A percentile compares a stretch with the other conserved stretches of the same genome.
phyloP scores from a whole-genome alignment of 768 basidiomycete species.

The Neoboletus magnificus region DNA sequence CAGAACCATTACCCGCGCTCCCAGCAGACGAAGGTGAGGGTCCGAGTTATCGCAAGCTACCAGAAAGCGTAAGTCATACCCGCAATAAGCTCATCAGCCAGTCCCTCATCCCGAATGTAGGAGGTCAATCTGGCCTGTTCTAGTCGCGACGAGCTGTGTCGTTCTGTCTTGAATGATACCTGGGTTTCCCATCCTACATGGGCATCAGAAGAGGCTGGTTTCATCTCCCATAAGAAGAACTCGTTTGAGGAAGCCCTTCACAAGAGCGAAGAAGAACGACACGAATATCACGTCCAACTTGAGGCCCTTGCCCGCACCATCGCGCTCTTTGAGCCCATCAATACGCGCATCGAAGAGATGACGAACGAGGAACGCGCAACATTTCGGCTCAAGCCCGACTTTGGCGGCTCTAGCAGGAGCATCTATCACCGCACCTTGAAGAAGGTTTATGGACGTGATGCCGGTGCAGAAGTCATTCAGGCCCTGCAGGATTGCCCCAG shows the following conservation, averaged over 20 bases:
- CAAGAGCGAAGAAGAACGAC: slow-evolving; percentile 96
- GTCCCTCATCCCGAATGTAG: slow-evolving; percentile 38
- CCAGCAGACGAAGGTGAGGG: slow-evolving; percentile 85
- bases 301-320: slow-evolving; percentile 91
- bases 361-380: slow-evolving; percentile 74
- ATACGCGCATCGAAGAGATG: slow-evolving; percentile 84
- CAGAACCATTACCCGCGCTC: slow-evolving; percentile 72
- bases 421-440: slow-evolving; percentile 93
- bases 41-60: slow-evolving; percentile 89
- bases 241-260: slow-evolving; percentile 93
- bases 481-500: slow-evolving; percentile 91
- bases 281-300: slow-evolving; percentile 95
- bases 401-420: slow-evolving; percentile 83
- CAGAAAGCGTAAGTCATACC: slow-evolving; percentile 68
- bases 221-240: slow-evolving; percentile 95
- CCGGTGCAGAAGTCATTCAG: slow-evolving; percentile 69
- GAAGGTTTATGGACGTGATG: slow-evolving; percentile 87
- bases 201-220: slow-evolving; percentile 95
- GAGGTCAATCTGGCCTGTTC: slow-evolving; percentile 90
- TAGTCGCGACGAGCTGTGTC: slow-evolving; percentile 89
- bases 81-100: not conserved
- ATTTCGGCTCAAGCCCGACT: slow-evolving; percentile 81
- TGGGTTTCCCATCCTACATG: slow-evolving; percentile 99
- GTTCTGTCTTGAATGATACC: slow-evolving; percentile 93
- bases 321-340: slow-evolving; percentile 84